Evolutionary conservation across 306 rosid genomes (phyloP), one percentile per base, ranked within the genome.

Genomic region (Gleditsia sinensis): DNA sequence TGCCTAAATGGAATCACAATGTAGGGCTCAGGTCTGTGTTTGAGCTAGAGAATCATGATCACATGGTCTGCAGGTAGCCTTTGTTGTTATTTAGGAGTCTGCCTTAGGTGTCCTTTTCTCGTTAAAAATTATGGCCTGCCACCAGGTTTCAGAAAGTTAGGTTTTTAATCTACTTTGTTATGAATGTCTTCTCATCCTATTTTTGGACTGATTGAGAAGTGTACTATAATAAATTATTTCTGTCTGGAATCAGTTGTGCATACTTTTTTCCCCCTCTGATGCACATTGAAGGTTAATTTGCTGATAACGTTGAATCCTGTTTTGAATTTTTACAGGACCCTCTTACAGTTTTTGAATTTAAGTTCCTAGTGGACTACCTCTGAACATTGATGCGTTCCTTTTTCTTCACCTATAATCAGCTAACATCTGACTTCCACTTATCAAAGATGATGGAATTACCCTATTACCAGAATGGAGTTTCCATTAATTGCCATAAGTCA

Each of bases 121-220:
- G 67, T 61, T 36, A 39, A 43, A 65, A 39, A 27, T 33, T 33
- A 14, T 48, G 67, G 39, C 34, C 17, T 48, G 19, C 46, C 56
- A 51, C 33, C 46, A 36, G 12, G 27, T 33, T 39, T 53, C 25
- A 64, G 56, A 75, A 11, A n/a, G 19, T 75, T 24, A 51, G 43
- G 67, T 83, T 63, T 56, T 51, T 42, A 25, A 68, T 32, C 76
- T 25, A 49, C 21, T 51, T 69, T 43, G 58, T 53, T 30, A 25
- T 67, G 54, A 43, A 25, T 43, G 40, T 69, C 65, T 21, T 77
- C 42, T 53, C 19, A 53, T 30, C 50, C 74, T 71, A 10, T n/a
- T 33, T 67, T 10, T 57, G 57, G 46, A n/a, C 57, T 28, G 67
- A 42, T 42, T 72, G 42, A 55, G 27, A 30, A 9, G 11, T 57